These are phyloP conservation scores for Pseudogymnoascus sp. DNA, from an alignment of 2,329 filamentous ascomycete species.

Conservation along the genomic window DNA sequence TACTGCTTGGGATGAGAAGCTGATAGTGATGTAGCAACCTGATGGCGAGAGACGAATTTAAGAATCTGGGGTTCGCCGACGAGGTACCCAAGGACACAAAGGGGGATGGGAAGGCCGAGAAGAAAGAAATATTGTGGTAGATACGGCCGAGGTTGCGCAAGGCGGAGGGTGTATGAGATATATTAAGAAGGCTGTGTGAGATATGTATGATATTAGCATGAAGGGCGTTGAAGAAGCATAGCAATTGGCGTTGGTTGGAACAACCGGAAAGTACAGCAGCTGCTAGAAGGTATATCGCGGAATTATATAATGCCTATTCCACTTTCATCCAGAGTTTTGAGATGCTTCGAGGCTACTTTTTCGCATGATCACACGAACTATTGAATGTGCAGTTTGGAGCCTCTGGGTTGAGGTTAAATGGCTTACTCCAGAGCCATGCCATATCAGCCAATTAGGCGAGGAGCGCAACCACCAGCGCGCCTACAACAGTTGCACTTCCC, in stretches of 20 bases:
- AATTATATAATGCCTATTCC: neutral
- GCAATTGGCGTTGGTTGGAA: neutral
- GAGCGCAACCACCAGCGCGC: neutral
- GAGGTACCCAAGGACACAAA: slow-evolving; percentile 23
- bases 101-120: slow-evolving; percentile 25
- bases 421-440: neutral
- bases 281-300: neutral
- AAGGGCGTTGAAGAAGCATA: slow-evolving; percentile 3
- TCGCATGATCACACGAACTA: neutral
- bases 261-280: neutral
- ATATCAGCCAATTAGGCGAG: slow-evolving; percentile 5
- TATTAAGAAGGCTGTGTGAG: neutral
- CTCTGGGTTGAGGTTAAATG: neutral
- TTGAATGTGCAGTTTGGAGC: neutral
- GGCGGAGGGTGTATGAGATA: neutral
- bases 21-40: slow-evolving; percentile 56
- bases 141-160: slow-evolving; percentile 3
- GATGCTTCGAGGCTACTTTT: neutral
- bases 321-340: neutral
- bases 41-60: slow-evolving; percentile 93
- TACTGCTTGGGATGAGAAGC: neutral
- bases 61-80: slow-evolving; percentile 72
- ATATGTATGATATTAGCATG: slow-evolving; percentile 8
- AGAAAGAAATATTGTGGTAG: slow-evolving; percentile 33
- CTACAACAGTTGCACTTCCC: neutral